Conservation (phyloP, 78 protist genomes). For the Dictyostelium firmibasis region DNA sequence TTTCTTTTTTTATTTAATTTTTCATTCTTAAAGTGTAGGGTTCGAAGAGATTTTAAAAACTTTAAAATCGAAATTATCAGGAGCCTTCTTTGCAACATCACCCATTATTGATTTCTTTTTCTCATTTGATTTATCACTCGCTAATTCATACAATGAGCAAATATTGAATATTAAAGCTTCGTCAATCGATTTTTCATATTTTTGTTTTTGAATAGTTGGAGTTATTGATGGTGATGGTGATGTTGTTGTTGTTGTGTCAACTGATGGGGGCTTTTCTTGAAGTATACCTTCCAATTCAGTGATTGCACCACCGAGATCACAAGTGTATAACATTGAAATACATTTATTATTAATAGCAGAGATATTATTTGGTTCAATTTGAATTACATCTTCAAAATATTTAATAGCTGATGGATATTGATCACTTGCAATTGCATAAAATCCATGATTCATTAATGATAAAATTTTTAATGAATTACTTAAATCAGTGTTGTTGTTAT, state of each 20-base stretch:
- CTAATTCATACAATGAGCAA: conserved; percentile 63
- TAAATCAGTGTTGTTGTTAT: not conserved
- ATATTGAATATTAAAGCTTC: conserved; percentile 62
- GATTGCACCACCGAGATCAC: conserved; percentile 59
- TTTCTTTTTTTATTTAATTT: too few species aligned
- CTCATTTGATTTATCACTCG: conserved; percentile 45
- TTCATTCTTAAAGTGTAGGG: not conserved
- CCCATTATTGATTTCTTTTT: conserved; percentile 67
- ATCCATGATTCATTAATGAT: conserved; percentile 52
- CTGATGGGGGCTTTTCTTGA: not conserved
- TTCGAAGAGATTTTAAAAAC: conserved; percentile 48
- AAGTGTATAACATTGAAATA: conserved; percentile 67
- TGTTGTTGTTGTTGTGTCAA: not conserved
- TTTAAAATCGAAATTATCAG: conserved; percentile 77
- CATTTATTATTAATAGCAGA: conserved; percentile 63
- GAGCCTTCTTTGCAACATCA: conserved; percentile 60
- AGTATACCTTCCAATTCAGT: conserved; percentile 13
- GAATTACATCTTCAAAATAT: conserved; percentile 29
- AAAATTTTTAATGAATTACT: not conserved
- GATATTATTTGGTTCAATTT: conserved; percentile 39
- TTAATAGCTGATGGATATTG: conserved; percentile 61
- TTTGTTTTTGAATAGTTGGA: not conserved
- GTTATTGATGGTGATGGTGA: not conserved
- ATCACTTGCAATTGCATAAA: conserved; percentile 36
- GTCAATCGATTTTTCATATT: conserved; percentile 36